Evolutionary conservation across 2,329 filamentous ascomycete species (phyloP).

Genomic region (Trichoderma endophyticum): DNA sequence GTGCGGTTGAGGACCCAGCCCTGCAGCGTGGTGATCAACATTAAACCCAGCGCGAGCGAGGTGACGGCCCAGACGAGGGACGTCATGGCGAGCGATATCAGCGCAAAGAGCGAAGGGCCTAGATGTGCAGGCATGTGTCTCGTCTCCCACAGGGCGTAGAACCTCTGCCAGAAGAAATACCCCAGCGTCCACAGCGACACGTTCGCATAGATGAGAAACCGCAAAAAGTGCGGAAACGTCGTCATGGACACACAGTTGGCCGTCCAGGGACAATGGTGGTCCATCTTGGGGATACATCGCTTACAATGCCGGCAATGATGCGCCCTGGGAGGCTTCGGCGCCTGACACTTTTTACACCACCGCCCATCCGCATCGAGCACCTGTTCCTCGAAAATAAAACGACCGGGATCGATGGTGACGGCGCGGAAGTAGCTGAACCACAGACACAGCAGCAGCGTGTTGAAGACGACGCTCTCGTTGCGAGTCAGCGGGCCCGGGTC

Average conservation of each 20-base stretch:
- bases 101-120: slow-evolving; percentile 59
- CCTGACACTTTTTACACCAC: slow-evolving; percentile 76
- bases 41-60: slow-evolving; percentile 59
- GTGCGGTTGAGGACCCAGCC: slow-evolving; percentile 67
- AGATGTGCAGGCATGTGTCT: slow-evolving; percentile 71
- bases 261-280: slow-evolving; percentile 86
- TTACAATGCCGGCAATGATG: slow-evolving; percentile 79
- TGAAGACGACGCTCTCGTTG: slow-evolving; percentile 61
- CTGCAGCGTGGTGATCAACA: slow-evolving; percentile 61
- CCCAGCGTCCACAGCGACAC: slow-evolving; percentile 60
- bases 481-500: slow-evolving; percentile 58
- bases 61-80: slow-evolving; percentile 56
- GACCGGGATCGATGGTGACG: slow-evolving; percentile 56
- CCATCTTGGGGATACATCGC: slow-evolving; percentile 76
- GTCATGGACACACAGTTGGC: slow-evolving; percentile 78
- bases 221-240: slow-evolving; percentile 78
- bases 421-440: slow-evolving; percentile 67
- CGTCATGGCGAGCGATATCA: slow-evolving; percentile 61
- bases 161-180: slow-evolving; percentile 58
- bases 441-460: slow-evolving; percentile 59
- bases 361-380: slow-evolving; percentile 36
- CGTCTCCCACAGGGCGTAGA: slow-evolving; percentile 58
- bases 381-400: slow-evolving; percentile 44
- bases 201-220: slow-evolving; percentile 71
- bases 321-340: slow-evolving; percentile 70